Evolutionary conservation across 2,329 filamentous ascomycete genomes (phyloP).

Genomic region (Aureobasidium sp.): DNA sequence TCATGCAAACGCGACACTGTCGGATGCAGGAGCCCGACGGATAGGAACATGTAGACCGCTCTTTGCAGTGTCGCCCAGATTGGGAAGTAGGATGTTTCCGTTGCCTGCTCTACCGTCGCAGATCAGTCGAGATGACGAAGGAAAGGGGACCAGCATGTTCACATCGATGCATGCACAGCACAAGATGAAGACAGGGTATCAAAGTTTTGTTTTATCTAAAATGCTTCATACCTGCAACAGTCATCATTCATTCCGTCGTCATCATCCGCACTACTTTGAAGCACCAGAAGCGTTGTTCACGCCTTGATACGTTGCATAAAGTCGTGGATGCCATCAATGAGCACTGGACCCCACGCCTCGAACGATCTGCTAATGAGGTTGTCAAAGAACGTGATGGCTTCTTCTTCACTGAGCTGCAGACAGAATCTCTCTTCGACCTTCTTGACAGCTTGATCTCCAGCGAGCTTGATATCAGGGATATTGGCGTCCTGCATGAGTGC

Average conservation of each 20-base stretch:
- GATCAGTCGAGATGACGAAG: neutral
- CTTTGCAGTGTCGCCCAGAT: neutral
- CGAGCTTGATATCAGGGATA: constrained; percentile 83
- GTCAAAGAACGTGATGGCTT: constrained; percentile 82
- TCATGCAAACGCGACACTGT: neutral
- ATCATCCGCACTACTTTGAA: neutral
- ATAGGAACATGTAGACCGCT: neutral
- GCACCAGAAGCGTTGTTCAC: neutral
- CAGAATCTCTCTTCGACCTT: constrained; percentile 96
- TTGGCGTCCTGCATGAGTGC: constrained; percentile 96
- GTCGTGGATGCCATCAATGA: constrained; percentile 87
- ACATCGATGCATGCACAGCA: neutral
- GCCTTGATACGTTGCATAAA: constrained; percentile 11
- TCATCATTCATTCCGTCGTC: neutral
- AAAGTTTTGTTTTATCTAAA: neutral
- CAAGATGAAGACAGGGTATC: neutral
- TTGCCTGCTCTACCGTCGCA: neutral
- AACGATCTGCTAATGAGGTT: constrained; percentile 85
- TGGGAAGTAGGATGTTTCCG: neutral
- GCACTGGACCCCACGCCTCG: constrained; percentile 81
- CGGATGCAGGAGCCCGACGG: neutral
- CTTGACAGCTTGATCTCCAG: constrained; percentile 73
- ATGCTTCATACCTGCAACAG: neutral
- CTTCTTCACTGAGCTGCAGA: constrained; percentile 83
- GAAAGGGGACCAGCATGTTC: neutral